phyloP scores from a whole-genome alignment of 2,329 filamentous ascomycete genomes.

The Magnaporthiopsis rhizophila region DNA sequence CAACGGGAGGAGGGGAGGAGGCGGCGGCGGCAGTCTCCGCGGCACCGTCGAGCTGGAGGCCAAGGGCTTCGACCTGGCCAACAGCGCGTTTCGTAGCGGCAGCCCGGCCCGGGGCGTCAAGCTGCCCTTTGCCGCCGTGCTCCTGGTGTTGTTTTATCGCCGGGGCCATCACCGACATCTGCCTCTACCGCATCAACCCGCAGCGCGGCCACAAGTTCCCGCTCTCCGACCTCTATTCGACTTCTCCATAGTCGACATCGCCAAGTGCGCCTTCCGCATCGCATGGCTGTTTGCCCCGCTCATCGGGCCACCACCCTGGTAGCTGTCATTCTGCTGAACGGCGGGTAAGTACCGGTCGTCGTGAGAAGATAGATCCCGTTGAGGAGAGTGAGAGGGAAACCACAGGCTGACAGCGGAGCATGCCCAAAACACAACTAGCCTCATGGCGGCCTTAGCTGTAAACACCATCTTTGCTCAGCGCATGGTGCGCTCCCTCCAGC shows the following conservation, averaged over 20 bases:
- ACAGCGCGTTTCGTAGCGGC: slow-evolving; percentile 9
- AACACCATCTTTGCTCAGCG: slow-evolving; percentile 32
- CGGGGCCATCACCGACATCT: slow-evolving; percentile 18
- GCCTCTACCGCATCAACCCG: slow-evolving; percentile 20
- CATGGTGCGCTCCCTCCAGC: slow-evolving; percentile 28
- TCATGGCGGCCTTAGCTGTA: slow-evolving; percentile 25
- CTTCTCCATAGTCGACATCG: slow-evolving; percentile 26
- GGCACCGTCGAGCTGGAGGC: not conserved
- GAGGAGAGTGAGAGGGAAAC: not conserved
- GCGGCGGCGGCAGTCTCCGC: too few species aligned
- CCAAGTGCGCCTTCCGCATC: slow-evolving; percentile 28
- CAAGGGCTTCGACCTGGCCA: slow-evolving; percentile 7
- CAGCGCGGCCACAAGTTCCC: slow-evolving; percentile 29
- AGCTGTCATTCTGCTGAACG: slow-evolving; percentile 27
- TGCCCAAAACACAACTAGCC: slow-evolving; percentile 14
- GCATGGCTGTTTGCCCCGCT: slow-evolving; percentile 22
- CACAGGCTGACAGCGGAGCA: not conserved
- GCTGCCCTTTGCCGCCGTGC: slow-evolving; percentile 17
- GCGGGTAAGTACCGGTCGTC: slow-evolving; percentile 17
- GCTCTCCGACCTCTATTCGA: slow-evolving; percentile 20
- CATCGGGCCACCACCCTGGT: slow-evolving; percentile 20
- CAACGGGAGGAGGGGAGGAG: too few species aligned
- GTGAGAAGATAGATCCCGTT: not conserved
- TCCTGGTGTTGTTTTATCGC: slow-evolving; percentile 17
- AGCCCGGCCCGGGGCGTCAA: slow-evolving; percentile 12